phyloP scores from a whole-genome alignment of 768 basidiomycete genomes.

The Pisolithus orientalis region DNA sequence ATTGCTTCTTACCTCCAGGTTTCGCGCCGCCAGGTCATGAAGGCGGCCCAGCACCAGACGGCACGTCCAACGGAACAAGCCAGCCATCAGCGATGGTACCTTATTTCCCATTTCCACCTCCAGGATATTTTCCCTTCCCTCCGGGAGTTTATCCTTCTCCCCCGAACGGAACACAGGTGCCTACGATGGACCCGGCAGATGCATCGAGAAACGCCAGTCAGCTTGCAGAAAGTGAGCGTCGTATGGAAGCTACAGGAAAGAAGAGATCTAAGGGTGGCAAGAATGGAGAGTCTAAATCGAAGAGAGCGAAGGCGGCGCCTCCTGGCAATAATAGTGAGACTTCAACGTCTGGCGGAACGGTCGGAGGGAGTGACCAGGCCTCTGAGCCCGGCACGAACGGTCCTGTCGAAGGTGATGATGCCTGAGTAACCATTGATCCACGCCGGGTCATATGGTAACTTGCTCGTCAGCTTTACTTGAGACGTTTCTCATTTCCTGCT shows the following conservation, averaged over 20 bases:
- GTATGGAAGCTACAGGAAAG: constrained; percentile 14
- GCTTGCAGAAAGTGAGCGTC: constrained; percentile 9
- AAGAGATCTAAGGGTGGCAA: constrained; percentile 28
- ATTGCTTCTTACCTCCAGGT: constrained; percentile 36
- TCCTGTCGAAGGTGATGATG: constrained; percentile 19
- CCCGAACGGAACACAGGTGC: constrained; percentile 16
- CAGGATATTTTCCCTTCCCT: constrained; percentile 35
- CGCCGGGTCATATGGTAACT: neutral
- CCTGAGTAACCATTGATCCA: constrained; percentile 5
- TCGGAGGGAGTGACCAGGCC: constrained; percentile 21
- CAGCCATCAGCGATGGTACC: constrained; percentile 27
- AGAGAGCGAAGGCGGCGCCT: constrained; percentile 24
- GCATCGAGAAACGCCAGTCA: constrained; percentile 19
- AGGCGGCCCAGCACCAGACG: constrained; percentile 28
- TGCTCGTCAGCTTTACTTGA: constrained; percentile 2
- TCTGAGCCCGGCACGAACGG: constrained; percentile 20
- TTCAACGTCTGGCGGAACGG: constrained; percentile 19
- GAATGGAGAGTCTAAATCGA: constrained; percentile 22
- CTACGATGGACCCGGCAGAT: constrained; percentile 22
- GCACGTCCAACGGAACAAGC: constrained; percentile 21
- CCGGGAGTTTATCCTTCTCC: constrained; percentile 28
- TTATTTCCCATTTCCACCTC: constrained; percentile 33
- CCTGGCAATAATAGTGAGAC: constrained; percentile 6
- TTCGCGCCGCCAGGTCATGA: constrained; percentile 35
- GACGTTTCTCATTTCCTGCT: constrained; percentile 8